Base-by-base conservation (phyloP, 352 stramenopile species). In the Phytophthora sojae region DNA sequence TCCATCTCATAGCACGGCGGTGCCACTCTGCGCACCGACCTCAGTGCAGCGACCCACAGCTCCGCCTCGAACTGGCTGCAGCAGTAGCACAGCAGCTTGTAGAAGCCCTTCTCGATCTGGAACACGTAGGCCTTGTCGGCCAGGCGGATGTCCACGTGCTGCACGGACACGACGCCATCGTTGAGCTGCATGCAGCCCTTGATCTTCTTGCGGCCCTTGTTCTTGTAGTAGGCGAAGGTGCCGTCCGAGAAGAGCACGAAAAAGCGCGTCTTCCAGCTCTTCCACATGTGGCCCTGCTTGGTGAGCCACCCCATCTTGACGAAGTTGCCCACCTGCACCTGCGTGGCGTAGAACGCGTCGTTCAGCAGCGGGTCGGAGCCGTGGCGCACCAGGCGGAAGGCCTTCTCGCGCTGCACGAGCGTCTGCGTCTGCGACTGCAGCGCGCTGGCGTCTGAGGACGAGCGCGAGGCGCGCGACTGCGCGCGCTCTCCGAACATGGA, bases 181-280 rank as follows among this genome's bases (percentile, higher is more conserved):
- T 95, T 92, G 25, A 96, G 75, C 61, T 88, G 84, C 56, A 96
- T 85, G 42, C 86, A 92, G 17, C 90, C 90, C 52, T 96, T 88
- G 66, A 95, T 94, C 68, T 90, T 91, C 55, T 83, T 85, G 56
- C 83, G 86, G 30, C 75, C 80, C 39, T 90, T 88, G 57, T 80
- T 87, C 67, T 94, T 93, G 64, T 96, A 96, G 54, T 96, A 96
- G 9, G 82, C 88, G 35, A 96, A 85, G 11, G 85, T 94, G 5
- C 86, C 88, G 63, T 96, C 88, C 8, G 80, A 76, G 61, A 92
- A 96, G 12, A 96, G 68, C 44, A 96, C 87, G 56, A 96, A 96
- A 67, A 92, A 96, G 37, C 90, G 86, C 61, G 69, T 88, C 70
- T 96, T 96, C 90, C 90, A 96, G 57, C 77, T 95, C 65, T 95